Base-by-base conservation (phyloP, 2,329 filamentous ascomycete genomes). In the Penicillium italicum region DNA sequence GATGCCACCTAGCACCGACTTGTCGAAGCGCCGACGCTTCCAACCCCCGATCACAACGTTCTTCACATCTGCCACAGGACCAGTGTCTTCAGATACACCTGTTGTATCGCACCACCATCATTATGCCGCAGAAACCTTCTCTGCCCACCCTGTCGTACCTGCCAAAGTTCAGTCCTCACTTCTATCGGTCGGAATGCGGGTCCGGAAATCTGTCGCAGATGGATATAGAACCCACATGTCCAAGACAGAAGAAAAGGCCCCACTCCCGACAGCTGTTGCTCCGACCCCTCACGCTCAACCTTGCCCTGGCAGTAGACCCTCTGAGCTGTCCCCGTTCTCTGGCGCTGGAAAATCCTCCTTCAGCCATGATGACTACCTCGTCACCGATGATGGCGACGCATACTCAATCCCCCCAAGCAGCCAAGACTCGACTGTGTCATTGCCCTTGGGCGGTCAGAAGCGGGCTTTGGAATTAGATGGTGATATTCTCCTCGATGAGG, bases 171-270 rank as follows among this genome's bases (percentile, higher is more conserved):
- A 96, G 74, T 82, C 91, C 34, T 89, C 89, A 59, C 85, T 97
- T n/a, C 80, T 97, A 40, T 90, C 83, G 66, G 93, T 97, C 61
- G 93, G 93, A 66, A 97, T 97, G 91, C 87, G 93, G 24, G 83
- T 97, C 48, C 88, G 93, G 70, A 97, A 97, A 77, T 89, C 89
- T 11, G 89, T 97, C 8, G 88, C 91, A 0, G 92, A 97, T 71
- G 93, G 93, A 57, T 97, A 97, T 81, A 95, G 96, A 78, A 96
- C 90, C 30, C 67, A 66, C 50, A 62, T 58, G 41, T 65, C 67
- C 61, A 74, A 65, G 66, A 60, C 62, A 36, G 54, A 59, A 22
- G 60, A 65, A 18, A 66, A 65, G 41, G 38, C 40, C 28, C 30
- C 50, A 34, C 43, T 50, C 8, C 31, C 50, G 34, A n/a, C 58